These are phyloP conservation scores for Platanus orientalis DNA, from an alignment of 164 flowering plant species.

Conservation along the genomic window DNA sequence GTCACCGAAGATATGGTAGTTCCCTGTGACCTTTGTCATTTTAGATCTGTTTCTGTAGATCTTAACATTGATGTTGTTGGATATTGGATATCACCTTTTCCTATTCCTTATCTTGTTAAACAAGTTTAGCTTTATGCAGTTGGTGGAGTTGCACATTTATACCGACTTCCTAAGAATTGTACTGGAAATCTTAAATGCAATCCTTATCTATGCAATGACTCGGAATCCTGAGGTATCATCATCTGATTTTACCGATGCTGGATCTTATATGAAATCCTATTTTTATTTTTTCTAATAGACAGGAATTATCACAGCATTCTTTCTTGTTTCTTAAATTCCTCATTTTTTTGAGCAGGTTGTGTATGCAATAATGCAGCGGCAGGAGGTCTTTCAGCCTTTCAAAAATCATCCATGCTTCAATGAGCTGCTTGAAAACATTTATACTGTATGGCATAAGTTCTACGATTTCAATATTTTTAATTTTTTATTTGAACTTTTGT, in stretches of 20 bases:
- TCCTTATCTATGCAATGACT: constrained; percentile 85
- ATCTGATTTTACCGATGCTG: neutral
- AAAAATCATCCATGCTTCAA: constrained; percentile 88
- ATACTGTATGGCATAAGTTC: constrained; percentile 44
- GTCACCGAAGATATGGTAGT: constrained; percentile 61
- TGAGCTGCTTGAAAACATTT: constrained; percentile 90
- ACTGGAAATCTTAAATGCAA: constrained; percentile 89
- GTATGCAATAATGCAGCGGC: constrained; percentile 93
- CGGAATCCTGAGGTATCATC: constrained; percentile 85
- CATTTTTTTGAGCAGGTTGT: constrained; percentile 56
- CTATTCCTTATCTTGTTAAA: constrained; percentile 12
- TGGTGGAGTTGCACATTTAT: constrained; percentile 81
- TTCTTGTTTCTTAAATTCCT: constrained; percentile 5
- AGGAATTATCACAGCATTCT: neutral
- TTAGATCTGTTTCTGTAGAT: neutral
- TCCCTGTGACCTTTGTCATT: constrained; percentile 3
- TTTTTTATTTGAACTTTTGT: neutral
- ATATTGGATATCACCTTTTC: neutral
- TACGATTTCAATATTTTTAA: no score
- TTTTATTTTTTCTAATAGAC: neutral
- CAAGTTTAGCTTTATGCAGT: constrained; percentile 37
- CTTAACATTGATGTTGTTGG: neutral
- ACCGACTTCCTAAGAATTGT: constrained; percentile 92
- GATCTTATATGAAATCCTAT: neutral
- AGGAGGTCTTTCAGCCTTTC: constrained; percentile 93